A percentile compares a stretch with the other conserved stretches of the same genome.
Evolutionary conservation across 2,329 filamentous ascomycete species (phyloP).

Genomic region (Cladophialophora exuberans): DNA sequence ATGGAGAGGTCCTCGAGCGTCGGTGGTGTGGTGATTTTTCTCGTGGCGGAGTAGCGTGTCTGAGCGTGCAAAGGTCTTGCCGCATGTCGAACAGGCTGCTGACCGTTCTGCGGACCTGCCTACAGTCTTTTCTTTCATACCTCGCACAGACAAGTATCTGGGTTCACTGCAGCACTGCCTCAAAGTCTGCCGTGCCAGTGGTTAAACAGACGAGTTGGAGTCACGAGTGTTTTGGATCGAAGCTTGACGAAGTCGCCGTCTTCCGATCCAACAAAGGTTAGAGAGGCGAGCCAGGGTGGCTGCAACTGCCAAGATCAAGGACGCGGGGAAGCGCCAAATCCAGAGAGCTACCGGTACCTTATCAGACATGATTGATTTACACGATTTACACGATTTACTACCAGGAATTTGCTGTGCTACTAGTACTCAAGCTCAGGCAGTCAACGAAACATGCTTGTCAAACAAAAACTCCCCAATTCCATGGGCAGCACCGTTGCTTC

Average conservation of each 20-base stretch:
- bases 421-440: no score
- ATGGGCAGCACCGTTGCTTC: not conserved
- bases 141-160: not conserved
- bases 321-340: no score
- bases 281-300: no score
- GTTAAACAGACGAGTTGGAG: no score
- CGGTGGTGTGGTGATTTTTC: conserved; percentile 43
- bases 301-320: no score
- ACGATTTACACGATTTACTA: no score
- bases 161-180: not conserved
- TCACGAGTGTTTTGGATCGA: no score
- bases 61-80: conserved; percentile 29
- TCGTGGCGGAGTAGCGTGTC: conserved; percentile 48
- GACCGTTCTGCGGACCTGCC: conserved; percentile 18
- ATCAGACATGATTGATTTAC: no score
- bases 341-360: no score
- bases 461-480: conserved; percentile 10
- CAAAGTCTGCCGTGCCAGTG: no score
- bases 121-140: conserved; percentile 14
- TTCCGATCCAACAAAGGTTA: no score
- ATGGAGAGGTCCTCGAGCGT: conserved; percentile 38
- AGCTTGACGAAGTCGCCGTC: not conserved
- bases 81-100: conserved; percentile 23
- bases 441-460: conserved; percentile 12
- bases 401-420: no score